Conservation (phyloP, 1,284 basidiomycete species). For the Quambalaria eucalypti region DNA sequence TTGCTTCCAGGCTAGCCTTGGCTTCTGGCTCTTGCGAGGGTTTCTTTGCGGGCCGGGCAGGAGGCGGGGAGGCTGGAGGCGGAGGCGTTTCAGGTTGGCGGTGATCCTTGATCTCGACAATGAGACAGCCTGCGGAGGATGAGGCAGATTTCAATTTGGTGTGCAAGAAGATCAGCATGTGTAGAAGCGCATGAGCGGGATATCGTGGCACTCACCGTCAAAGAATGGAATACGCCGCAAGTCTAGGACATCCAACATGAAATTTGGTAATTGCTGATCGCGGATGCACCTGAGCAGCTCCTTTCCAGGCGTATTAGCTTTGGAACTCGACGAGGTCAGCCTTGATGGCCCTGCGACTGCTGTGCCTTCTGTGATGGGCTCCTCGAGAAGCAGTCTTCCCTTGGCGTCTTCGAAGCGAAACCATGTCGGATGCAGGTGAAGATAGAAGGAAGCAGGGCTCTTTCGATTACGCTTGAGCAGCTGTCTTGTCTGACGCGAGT, state of each 20-base stretch:
- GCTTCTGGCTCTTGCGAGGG: neutral
- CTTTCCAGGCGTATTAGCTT: slow-evolving; percentile 1
- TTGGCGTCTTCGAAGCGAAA: slow-evolving; percentile 34
- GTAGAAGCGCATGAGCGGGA: neutral
- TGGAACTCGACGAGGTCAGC: neutral
- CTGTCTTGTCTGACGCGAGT: slow-evolving; percentile 38
- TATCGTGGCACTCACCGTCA: slow-evolving; percentile 16
- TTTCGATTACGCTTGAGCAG: slow-evolving; percentile 39
- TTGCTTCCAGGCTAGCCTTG: neutral
- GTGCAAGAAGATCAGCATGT: neutral
- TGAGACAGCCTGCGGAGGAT: slow-evolving; percentile 24
- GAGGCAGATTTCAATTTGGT: no score
- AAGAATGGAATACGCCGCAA: slow-evolving; percentile 36
- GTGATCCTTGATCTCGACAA: slow-evolving; percentile 44
- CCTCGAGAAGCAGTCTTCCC: neutral
- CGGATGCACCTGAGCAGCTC: slow-evolving; percentile 34
- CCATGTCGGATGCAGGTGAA: slow-evolving; percentile 37
- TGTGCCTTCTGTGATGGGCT: neutral
- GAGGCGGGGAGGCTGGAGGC: neutral
- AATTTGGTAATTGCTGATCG: slow-evolving; percentile 36
- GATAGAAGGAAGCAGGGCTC: slow-evolving; percentile 27
- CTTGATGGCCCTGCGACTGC: neutral
- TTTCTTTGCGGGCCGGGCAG: neutral
- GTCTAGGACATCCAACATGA: slow-evolving; percentile 37
- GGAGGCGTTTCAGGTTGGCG: slow-evolving; percentile 6